phyloP scores from a whole-genome alignment of 2,329 filamentous ascomycete genomes.

The Colletotrichum karsti region DNA sequence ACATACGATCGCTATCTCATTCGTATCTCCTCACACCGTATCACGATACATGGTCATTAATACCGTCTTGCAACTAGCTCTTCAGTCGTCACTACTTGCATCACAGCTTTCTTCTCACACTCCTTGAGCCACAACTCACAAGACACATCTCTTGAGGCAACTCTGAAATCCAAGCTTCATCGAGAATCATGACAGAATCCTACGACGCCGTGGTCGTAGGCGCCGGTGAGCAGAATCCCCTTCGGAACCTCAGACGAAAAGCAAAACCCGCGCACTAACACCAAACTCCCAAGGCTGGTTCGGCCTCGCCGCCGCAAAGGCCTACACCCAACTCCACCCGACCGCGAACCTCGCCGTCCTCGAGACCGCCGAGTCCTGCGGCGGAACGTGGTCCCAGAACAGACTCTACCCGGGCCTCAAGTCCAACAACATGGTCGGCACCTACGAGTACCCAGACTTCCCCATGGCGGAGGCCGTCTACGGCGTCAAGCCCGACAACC shows the following conservation, averaged over 20 bases:
- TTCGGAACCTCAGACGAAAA: slow-evolving; percentile 38
- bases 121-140: too few species aligned
- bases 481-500: slow-evolving; percentile 40
- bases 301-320: slow-evolving; percentile 61
- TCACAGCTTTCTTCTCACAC: too few species aligned
- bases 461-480: slow-evolving; percentile 62
- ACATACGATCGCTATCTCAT: too few species aligned
- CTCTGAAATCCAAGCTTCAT: neutral
- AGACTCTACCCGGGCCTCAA: slow-evolving; percentile 68
- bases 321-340: slow-evolving; percentile 59
- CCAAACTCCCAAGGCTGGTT: slow-evolving; percentile 43
- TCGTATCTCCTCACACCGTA: too few species aligned
- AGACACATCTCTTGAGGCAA: neutral
- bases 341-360: slow-evolving; percentile 55
- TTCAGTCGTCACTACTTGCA: too few species aligned
- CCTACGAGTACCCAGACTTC: slow-evolving; percentile 71
- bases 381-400: slow-evolving; percentile 68
- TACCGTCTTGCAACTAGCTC: too few species aligned
- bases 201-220: slow-evolving; percentile 21
- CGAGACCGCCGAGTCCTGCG: slow-evolving; percentile 59
- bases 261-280: too few species aligned
- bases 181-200: neutral
- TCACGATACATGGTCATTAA: too few species aligned
- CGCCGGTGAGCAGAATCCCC: slow-evolving; percentile 1
- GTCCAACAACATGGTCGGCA: slow-evolving; percentile 70